Evolutionary conservation across 2,329 filamentous ascomycete species (phyloP).

Genomic region (Botryotinia convoluta): DNA sequence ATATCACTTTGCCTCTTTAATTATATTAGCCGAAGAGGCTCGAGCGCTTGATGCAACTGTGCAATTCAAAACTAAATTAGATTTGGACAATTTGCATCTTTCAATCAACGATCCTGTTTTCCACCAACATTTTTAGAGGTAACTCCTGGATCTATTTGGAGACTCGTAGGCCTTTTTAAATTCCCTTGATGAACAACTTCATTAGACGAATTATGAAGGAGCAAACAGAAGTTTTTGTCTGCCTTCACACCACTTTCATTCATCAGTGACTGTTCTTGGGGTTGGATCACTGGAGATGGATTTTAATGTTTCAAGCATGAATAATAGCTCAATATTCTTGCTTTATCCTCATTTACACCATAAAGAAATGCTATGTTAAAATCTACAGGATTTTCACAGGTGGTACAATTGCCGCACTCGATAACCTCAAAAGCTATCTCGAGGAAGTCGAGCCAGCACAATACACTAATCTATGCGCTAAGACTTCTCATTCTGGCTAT

Average conservation of each 20-base stretch:
- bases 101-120: not conserved
- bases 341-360: not conserved
- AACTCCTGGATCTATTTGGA: no score
- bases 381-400: not conserved
- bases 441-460: not conserved
- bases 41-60: not conserved
- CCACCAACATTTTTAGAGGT: no score
- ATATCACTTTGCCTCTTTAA: not conserved
- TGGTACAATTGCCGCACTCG: not conserved
- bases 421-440: not conserved
- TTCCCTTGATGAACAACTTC: no score
- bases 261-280: not conserved
- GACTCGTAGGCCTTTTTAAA: no score
- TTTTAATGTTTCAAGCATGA: not conserved
- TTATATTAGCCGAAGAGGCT: not conserved
- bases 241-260: not conserved
- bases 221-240: not conserved
- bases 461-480: no score
- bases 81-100: not conserved
- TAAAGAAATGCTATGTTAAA: not conserved
- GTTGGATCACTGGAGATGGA: fast-evolving
- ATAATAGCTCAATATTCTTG: no score
- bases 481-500: not conserved
- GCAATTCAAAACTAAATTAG: not conserved
- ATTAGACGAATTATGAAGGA: not conserved